phyloP scores from a whole-genome alignment of 768 basidiomycete genomes.

The Pleurotus djamor region DNA sequence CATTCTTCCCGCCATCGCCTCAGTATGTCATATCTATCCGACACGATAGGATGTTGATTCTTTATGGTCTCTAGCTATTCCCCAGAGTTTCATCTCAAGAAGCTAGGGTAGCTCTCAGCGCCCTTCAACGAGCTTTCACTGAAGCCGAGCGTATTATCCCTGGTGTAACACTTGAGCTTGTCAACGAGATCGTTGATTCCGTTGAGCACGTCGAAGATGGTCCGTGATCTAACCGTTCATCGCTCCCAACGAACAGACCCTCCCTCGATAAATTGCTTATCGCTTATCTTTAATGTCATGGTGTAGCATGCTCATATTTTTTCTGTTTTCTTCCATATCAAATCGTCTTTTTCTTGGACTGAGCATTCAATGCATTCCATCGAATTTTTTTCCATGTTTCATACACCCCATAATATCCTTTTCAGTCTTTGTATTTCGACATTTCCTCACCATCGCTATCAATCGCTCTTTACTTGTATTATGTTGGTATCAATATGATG shows the following conservation, averaged over 20 bases:
- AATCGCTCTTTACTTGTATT: slow-evolving; percentile 18
- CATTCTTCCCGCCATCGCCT: slow-evolving; percentile 93
- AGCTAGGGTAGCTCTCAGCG: slow-evolving; percentile 80
- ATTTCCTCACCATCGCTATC: not conserved
- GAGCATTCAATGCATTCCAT: not conserved
- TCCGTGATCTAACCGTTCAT: slow-evolving; percentile 30
- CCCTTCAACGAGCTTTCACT: slow-evolving; percentile 88
- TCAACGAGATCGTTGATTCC: slow-evolving; percentile 92
- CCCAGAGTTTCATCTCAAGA: slow-evolving; percentile 93
- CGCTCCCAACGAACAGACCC: not conserved
- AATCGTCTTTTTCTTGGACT: not conserved
- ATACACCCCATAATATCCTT: slow-evolving; percentile 6
- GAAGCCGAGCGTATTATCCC: slow-evolving; percentile 96
- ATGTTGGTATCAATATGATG: slow-evolving; percentile 20
- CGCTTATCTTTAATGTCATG: slow-evolving; percentile 1
- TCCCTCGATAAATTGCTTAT: not conserved
- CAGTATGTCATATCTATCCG: slow-evolving; percentile 47
- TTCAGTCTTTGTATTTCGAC: not conserved
- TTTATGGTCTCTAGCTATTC: slow-evolving; percentile 60
- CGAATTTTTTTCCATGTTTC: slow-evolving; percentile 7
- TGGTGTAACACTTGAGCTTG: slow-evolving; percentile 88
- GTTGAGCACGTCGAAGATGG: slow-evolving; percentile 89
- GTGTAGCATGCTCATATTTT: slow-evolving; percentile 1
- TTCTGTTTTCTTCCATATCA: not conserved
- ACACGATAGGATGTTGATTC: not conserved